Conservation (phyloP, 208 protist species). For the Acanthamoeba sp. region DNA sequence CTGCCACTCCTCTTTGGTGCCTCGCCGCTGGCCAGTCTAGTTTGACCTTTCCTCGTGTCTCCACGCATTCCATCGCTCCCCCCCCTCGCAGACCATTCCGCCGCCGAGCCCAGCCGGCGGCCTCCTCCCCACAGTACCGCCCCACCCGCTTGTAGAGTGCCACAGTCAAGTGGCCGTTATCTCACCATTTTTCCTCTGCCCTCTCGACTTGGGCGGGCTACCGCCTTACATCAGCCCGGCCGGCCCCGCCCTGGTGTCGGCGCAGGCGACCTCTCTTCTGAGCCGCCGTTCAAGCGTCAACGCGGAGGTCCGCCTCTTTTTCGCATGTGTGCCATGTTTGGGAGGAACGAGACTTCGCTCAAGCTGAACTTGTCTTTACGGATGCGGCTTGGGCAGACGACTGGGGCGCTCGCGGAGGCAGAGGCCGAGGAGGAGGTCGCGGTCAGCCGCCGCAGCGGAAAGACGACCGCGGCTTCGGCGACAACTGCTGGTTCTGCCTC, state of each 20-base stretch:
- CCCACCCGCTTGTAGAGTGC: no score
- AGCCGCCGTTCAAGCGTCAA: conserved; percentile 26
- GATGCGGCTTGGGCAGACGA: conserved; percentile 9
- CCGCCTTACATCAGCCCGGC: neutral
- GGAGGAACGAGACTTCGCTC: no score
- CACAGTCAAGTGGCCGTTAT: no score
- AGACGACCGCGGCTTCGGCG: conserved; percentile 56
- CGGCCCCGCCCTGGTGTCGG: neutral
- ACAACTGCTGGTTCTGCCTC: conserved; percentile 83
- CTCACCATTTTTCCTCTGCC: neutral
- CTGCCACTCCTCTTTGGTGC: no score
- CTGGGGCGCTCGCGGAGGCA: neutral
- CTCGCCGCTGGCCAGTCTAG: no score
- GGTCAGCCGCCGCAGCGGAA: neutral
- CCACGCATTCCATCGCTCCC: no score
- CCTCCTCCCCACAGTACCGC: no score
- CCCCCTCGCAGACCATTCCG: no score
- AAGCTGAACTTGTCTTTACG: no score
- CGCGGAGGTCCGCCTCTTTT: neutral
- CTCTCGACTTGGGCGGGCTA: no score
- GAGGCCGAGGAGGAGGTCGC: conserved; percentile 37
- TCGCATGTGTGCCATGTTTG: no score
- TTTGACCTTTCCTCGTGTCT: neutral
- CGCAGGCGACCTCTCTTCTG: neutral
- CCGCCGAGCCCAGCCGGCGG: no score